Conservation (phyloP, 2,329 filamentous ascomycete species). For the Talaromyces sp. region DNA sequence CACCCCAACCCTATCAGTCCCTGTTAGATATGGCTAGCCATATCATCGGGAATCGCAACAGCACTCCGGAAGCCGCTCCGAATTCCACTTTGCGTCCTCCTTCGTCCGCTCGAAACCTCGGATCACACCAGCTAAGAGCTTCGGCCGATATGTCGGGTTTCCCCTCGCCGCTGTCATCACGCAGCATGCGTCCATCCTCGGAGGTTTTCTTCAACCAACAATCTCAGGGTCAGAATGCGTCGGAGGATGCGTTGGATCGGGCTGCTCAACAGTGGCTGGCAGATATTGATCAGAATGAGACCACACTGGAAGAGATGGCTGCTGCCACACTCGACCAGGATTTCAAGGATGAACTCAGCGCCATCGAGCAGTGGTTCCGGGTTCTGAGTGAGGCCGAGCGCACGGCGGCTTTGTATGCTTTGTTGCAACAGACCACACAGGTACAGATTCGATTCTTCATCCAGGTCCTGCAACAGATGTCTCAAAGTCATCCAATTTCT, state of each 20-base stretch:
- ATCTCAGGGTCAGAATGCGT: constrained; percentile 66
- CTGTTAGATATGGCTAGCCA: constrained; percentile 60
- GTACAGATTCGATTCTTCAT: constrained; percentile 99
- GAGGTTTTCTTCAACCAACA: constrained; percentile 87
- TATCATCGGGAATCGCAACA: constrained; percentile 84
- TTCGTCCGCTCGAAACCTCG: constrained; percentile 76
- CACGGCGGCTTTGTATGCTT: constrained; percentile 90
- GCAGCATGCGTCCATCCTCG: constrained; percentile 86
- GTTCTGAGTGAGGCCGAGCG: constrained; percentile 95
- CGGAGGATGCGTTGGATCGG: constrained; percentile 87
- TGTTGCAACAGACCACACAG: constrained; percentile 97
- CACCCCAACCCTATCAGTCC: constrained; percentile 11
- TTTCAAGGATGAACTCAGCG: constrained; percentile 98
- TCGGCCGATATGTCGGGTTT: constrained; percentile 95
- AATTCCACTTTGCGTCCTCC: constrained; percentile 81
- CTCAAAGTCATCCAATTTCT: constrained; percentile 96
- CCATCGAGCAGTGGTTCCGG: constrained; percentile 99
- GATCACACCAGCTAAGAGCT: constrained; percentile 83
- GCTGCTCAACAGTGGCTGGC: constrained; percentile 98
- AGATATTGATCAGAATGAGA: constrained; percentile 98
- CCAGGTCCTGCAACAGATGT: constrained; percentile 98
- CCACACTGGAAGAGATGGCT: constrained; percentile 98
- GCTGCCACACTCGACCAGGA: constrained; percentile 98
- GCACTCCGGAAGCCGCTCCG: constrained; percentile 82
- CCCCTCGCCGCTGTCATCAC: constrained; percentile 69